phyloP scores from a whole-genome alignment of 176 grass and related monocot species.

The Secale cereale region DNA sequence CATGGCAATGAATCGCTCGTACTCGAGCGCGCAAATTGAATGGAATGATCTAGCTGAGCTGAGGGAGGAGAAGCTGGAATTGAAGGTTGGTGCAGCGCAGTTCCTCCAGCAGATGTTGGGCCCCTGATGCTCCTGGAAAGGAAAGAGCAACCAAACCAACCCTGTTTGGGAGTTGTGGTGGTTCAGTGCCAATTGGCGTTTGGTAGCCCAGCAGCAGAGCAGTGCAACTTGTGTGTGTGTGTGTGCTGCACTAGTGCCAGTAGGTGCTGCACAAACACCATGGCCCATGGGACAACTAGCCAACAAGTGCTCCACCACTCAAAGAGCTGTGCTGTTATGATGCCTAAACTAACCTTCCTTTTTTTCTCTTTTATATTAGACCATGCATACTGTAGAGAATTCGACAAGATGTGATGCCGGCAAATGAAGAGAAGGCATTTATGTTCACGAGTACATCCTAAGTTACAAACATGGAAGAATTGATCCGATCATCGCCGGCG shows the following conservation, averaged over 20 bases:
- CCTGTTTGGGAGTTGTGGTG: constrained; percentile 21
- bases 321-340: not conserved
- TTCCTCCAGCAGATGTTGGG: constrained; percentile 26
- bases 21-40: constrained; percentile 35
- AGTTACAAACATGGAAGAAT: constrained; percentile 11
- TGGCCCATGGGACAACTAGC: not conserved
- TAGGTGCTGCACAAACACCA: constrained; percentile 7
- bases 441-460: not conserved
- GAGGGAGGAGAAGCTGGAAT: constrained; percentile 24
- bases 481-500: not conserved
- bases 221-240: not conserved
- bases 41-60: constrained; percentile 23
- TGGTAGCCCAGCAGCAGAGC: constrained; percentile 5
- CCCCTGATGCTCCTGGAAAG: constrained; percentile 36
- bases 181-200: constrained; percentile 41
- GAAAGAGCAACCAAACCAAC: constrained; percentile 36
- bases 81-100: constrained; percentile 28
- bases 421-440: not conserved
- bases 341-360: not conserved
- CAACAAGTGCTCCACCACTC: not conserved
- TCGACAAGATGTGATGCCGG: constrained; percentile 13
- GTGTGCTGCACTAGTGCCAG: not conserved
- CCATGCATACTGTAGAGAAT: not conserved
- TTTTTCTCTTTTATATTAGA: not conserved
- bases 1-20: not conserved